Evolutionary conservation across 1,139 yeast species (phyloP).

Genomic region (Pichia sp.): DNA sequence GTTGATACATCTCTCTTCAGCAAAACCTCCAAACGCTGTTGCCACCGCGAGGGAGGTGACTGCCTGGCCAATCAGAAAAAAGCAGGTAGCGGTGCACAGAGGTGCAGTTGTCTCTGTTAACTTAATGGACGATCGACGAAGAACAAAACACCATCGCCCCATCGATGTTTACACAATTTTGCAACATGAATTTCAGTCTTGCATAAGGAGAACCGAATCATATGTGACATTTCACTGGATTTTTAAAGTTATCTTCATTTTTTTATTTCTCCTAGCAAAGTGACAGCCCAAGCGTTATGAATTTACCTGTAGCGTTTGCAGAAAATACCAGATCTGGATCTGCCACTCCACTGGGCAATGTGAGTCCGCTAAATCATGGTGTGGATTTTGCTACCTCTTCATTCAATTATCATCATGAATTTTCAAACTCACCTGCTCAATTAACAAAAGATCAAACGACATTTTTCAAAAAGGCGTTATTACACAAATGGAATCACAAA

Average conservation of each 20-base stretch:
- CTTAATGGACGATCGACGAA: not conserved
- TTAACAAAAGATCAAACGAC: constrained; percentile 13
- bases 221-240: no score
- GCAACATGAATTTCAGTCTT: not conserved
- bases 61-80: not conserved
- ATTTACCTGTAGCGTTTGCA: not conserved
- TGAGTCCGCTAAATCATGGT: constrained; percentile 5
- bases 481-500: constrained; percentile 73
- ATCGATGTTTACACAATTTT: no score
- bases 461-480: constrained; percentile 16
- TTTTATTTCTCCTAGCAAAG: not conserved
- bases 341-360: constrained; percentile 4
- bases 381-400: constrained; percentile 1
- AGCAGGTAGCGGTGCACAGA: not conserved
- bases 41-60: not conserved
- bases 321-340: not conserved
- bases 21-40: not conserved
- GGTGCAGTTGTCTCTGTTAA: not conserved
- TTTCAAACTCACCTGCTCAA: constrained; percentile 2
- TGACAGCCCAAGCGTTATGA: not conserved
- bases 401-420: constrained; percentile 15
- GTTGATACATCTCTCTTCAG: not conserved
- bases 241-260: not conserved
- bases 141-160: not conserved
- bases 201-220: no score